Conservation (phyloP, 805 yeast genomes). For the Candida adriatica region DNA sequence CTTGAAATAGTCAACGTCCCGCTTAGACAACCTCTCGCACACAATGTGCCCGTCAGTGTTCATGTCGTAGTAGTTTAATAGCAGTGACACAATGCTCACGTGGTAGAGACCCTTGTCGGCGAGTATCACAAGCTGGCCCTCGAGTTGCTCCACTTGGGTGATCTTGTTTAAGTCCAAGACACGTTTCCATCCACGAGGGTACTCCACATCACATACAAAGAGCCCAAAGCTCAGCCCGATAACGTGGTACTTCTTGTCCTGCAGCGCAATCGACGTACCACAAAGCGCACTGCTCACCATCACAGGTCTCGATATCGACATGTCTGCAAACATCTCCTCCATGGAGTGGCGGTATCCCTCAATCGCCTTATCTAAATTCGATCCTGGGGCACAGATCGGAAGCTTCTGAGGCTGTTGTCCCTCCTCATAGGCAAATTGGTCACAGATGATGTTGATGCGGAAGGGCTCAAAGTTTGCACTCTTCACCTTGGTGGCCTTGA, state of each 20-base stretch:
- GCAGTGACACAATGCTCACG: constrained; percentile 54
- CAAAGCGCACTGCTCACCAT: constrained; percentile 35
- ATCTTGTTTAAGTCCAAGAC: constrained; percentile 47
- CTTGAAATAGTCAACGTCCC: constrained; percentile 54
- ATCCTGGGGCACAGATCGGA: constrained; percentile 45
- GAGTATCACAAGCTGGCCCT: constrained; percentile 49
- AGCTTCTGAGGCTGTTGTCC: constrained; percentile 42
- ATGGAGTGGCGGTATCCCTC: constrained; percentile 27
- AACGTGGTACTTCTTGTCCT: constrained; percentile 39
- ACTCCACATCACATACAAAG: constrained; percentile 33
- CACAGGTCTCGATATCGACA: constrained; percentile 25
- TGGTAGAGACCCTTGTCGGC: constrained; percentile 54
- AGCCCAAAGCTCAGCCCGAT: constrained; percentile 63
- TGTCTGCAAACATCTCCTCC: constrained; percentile 18
- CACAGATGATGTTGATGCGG: constrained; percentile 43
- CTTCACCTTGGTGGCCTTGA: constrained; percentile 35
- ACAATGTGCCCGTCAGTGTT: constrained; percentile 30
- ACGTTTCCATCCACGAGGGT: constrained; percentile 45
- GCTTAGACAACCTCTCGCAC: constrained; percentile 44
- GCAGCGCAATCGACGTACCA: constrained; percentile 38
- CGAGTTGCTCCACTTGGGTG: constrained; percentile 54
- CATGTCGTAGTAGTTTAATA: constrained; percentile 47
- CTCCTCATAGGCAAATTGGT: constrained; percentile 60
- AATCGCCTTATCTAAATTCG: constrained; percentile 41
- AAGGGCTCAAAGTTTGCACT: constrained; percentile 46